Conservation (phyloP, 495 filamentous ascomycete species). For the Daldinia loculata region DNA sequence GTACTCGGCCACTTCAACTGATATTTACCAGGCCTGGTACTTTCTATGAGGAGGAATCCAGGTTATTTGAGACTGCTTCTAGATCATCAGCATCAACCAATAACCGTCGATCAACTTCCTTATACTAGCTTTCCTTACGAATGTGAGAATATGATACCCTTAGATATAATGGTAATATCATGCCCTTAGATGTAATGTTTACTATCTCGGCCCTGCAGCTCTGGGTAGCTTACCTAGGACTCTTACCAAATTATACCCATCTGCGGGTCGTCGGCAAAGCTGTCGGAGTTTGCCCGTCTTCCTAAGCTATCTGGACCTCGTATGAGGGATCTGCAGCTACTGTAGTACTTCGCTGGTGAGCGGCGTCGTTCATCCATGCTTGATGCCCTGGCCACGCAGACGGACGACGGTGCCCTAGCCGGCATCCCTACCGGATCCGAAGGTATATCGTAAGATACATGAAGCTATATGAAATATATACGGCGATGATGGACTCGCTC, state of each 20-base stretch:
- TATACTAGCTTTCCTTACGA: constrained; percentile 7
- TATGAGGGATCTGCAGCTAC: constrained; percentile 22
- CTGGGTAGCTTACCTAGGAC: background rate
- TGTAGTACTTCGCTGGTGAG: constrained; percentile 28
- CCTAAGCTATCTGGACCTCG: constrained; percentile 15
- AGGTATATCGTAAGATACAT: constrained; percentile 29
- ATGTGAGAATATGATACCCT: constrained; percentile 12
- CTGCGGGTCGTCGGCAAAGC: constrained; percentile 22
- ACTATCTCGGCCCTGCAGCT: constrained; percentile 9
- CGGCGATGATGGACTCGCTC: constrained; percentile 4
- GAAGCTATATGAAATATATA: constrained; percentile 29
- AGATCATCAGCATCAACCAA: constrained; percentile 13
- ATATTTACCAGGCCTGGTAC: background rate
- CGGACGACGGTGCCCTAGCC: constrained; percentile 15
- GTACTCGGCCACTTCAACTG: background rate
- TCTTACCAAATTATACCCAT: constrained; percentile 9
- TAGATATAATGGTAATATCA: constrained; percentile 11
- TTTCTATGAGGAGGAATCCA: constrained; percentile 1
- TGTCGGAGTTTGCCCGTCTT: constrained; percentile 4
- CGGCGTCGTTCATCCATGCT: constrained; percentile 22
- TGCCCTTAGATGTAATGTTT: constrained; percentile 5
- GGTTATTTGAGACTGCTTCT: constrained; percentile 7
- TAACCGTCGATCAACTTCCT: constrained; percentile 5
- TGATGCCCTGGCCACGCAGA: constrained; percentile 9
- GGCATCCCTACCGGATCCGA: constrained; percentile 28